Evolutionary conservation across 805 yeast species (phyloP), one percentile per base, ranked within the genome.

Genomic region (Candida quercuum): DNA sequence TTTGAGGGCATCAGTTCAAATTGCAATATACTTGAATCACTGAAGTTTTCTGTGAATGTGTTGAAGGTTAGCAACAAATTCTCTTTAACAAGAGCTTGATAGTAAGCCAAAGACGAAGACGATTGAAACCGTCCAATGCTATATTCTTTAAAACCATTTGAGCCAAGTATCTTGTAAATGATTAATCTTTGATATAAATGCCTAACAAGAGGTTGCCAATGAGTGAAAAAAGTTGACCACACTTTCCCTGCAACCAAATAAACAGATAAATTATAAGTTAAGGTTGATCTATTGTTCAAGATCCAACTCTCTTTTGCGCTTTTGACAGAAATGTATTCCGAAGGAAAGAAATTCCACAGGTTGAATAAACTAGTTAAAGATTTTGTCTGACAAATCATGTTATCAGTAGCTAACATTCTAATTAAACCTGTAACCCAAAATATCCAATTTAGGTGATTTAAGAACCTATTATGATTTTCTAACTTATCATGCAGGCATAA

Each of bases 181-280:
- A 86, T 41, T 17, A 86, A 64, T 28, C 88, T 65, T 33, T 74
- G 66, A 55, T 78, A 86, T 50, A 78, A 83, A 4, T 82, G 71
- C 26, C 95, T 65, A 18, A 85, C 78, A 14, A 86, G 57, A 3
- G 95, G 88, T 50, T 78, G 74, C 86, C 94, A 87, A 58, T 87
- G 94, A 27, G 79, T 72, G 50, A 86, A 77, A 42, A 72, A 74
- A 33, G 66, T 62, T 24, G 59, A 59, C 81, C 89, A 85, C 24
- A 64, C 60, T 1, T 52, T 47, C 4, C 63, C 54, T 4, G 74
- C 66, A 7, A 81, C 59, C 24, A 85, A 54, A 79, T 82, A 82
- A 15, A 59, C 51, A 5, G 76, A 61, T 36, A 78, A 59, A 47
- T 72, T 72, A 49, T 66, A 63, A 41, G 77, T 67, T 33, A 71